Percentiles rank a stretch among this genome's conserved stretches.
phyloP scores from a whole-genome alignment of 73 alveolate species.

The Paraurostyla sp. region DNA sequence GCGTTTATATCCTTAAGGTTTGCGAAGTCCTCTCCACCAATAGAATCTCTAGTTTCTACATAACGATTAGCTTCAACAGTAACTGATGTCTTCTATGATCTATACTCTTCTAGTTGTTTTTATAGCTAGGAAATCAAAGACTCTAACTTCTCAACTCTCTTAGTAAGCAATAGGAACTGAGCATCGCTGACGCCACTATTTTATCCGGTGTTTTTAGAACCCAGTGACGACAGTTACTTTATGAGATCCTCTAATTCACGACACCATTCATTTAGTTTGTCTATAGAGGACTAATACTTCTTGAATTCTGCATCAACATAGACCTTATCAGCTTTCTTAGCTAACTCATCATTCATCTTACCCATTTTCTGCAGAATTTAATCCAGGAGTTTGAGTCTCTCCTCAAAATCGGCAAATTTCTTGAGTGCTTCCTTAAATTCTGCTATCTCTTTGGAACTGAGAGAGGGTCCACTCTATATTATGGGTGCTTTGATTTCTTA shows the following conservation, averaged over 20 bases:
- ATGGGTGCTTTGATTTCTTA: neutral
- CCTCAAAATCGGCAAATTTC: neutral
- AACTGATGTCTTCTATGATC: neutral
- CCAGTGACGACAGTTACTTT: no score
- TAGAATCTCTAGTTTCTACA: neutral
- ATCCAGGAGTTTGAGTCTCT: neutral
- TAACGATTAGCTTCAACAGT: neutral
- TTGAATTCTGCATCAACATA: no score
- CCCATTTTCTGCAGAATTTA: neutral
- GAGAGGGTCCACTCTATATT: neutral
- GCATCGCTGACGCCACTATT: neutral
- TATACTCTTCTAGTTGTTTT: neutral
- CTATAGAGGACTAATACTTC: neutral
- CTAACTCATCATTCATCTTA: neutral
- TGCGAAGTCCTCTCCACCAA: conserved; percentile 2
- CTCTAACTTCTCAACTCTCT: conserved; percentile 9
- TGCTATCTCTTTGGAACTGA: conserved; percentile 8
- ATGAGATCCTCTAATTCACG: neutral
- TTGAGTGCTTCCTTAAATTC: neutral
- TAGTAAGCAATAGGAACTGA: neutral
- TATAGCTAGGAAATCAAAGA: neutral
- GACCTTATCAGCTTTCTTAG: no score
- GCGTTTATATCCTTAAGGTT: conserved; percentile 74
- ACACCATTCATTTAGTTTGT: neutral
- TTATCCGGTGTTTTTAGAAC: no score